Conservation (phyloP, 306 rosid genomes). For the Canavalia gladiata region DNA sequence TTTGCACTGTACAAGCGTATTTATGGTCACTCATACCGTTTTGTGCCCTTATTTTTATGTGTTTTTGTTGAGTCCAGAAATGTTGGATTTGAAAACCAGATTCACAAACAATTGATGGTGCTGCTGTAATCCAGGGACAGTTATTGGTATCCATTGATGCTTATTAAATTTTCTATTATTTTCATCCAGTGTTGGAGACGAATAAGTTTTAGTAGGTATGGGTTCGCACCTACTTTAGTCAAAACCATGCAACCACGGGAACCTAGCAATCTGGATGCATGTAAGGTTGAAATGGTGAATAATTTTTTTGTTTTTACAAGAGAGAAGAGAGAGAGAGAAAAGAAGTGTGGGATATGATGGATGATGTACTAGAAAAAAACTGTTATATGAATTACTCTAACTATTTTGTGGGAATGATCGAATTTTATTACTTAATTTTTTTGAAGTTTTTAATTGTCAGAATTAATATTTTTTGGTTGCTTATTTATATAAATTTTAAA, state of each 20-base stretch:
- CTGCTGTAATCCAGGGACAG: background rate
- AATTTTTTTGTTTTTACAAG: background rate
- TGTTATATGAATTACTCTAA: too few species aligned
- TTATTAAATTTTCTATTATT: background rate
- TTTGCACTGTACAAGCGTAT: conserved; percentile 2
- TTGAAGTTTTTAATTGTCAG: too few species aligned
- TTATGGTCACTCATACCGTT: background rate
- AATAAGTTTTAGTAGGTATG: background rate
- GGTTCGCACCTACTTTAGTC: background rate
- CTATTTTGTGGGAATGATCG: too few species aligned
- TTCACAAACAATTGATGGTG: background rate
- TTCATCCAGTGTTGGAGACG: background rate
- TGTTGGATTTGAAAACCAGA: conserved; percentile 17
- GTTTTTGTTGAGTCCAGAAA: conserved; percentile 4
- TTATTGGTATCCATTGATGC: background rate
- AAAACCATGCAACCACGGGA: background rate
- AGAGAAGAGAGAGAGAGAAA: too few species aligned
- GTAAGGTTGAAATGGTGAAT: background rate
- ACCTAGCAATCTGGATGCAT: background rate
- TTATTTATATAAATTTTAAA: too few species aligned
- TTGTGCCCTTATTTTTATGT: background rate
- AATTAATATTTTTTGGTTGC: too few species aligned
- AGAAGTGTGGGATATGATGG: too few species aligned
- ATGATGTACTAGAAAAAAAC: too few species aligned
- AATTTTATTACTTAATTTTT: too few species aligned